Percentiles rank a stretch among this genome's conserved stretches.
Evolutionary conservation across 257 asterid species (phyloP).

Genomic region (Solanum tarijense): DNA sequence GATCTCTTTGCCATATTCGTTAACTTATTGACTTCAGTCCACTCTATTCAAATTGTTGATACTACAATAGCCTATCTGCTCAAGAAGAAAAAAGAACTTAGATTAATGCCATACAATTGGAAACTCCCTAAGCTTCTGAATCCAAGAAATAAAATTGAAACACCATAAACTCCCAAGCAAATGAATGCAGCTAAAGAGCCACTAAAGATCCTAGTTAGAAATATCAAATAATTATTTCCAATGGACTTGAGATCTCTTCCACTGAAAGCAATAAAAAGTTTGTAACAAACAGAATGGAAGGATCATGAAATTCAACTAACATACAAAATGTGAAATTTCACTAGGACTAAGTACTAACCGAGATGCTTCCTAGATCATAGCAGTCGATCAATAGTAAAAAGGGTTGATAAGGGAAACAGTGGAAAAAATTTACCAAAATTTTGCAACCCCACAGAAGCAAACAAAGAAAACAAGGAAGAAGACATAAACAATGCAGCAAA

Average conservation of each 20-base stretch:
- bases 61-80: constrained; percentile 1
- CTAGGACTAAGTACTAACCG: not conserved
- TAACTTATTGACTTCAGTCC: constrained; percentile 1
- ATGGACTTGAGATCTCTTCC: not conserved
- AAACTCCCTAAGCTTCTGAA: not conserved
- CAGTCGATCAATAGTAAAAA: not conserved
- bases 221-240: not conserved
- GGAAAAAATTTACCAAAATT: constrained; percentile 24
- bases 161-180: not conserved
- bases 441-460: not conserved
- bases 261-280: not conserved
- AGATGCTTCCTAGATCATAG: not conserved
- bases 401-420: not conserved
- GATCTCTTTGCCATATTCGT: constrained; percentile 69
- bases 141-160: not conserved
- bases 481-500: constrained; percentile 31
- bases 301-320: not conserved
- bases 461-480: not conserved
- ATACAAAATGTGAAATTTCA: not conserved
- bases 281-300: not conserved
- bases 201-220: not conserved
- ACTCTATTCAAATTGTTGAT: constrained; percentile 6
- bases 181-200: not conserved
- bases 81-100: not conserved
- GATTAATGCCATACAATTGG: not conserved